A percentile compares a stretch with the other conserved stretches of the same genome.
phyloP scores from a whole-genome alignment of 805 yeast genomes.

The Maudiozyma saulgeensis region DNA sequence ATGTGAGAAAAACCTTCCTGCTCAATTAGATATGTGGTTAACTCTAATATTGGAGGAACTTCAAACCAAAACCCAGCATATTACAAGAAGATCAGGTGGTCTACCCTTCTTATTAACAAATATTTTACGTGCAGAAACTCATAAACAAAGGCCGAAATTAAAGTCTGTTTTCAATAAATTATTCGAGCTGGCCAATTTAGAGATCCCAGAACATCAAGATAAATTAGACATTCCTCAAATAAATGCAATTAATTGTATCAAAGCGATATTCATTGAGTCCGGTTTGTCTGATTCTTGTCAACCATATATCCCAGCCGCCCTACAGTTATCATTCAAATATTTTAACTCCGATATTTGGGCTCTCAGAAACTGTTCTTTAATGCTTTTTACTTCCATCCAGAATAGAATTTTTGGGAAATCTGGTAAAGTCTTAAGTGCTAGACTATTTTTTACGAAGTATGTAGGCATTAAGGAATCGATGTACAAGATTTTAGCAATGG shows the following conservation, averaged over 20 bases:
- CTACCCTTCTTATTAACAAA: slow-evolving; percentile 74
- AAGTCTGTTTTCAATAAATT: slow-evolving; percentile 43
- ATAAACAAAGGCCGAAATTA: slow-evolving; percentile 33
- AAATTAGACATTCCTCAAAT: slow-evolving; percentile 81
- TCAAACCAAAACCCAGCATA: slow-evolving; percentile 50
- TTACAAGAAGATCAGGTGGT: slow-evolving; percentile 89
- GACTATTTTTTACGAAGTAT: slow-evolving; percentile 62
- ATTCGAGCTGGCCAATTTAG: slow-evolving; percentile 43
- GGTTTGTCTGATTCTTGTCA: slow-evolving; percentile 46
- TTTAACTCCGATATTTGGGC: slow-evolving; percentile 74
- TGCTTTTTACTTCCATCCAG: slow-evolving; percentile 82
- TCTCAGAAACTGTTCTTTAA: slow-evolving; percentile 81
- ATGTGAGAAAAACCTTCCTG: slow-evolving; percentile 35
- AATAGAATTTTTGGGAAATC: slow-evolving; percentile 65
- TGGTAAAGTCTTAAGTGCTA: slow-evolving; percentile 40
- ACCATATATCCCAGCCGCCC: slow-evolving; percentile 44
- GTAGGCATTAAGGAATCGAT: slow-evolving; percentile 43
- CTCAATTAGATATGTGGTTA: slow-evolving; percentile 50
- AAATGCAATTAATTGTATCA: slow-evolving; percentile 83
- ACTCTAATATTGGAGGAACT: slow-evolving; percentile 43
- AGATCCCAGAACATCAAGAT: slow-evolving; percentile 39
- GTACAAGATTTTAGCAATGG: slow-evolving; percentile 30
- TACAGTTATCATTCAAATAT: slow-evolving; percentile 49
- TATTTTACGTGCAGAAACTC: slow-evolving; percentile 45
- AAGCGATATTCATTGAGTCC: slow-evolving; percentile 64